Percentiles rank a stretch among this genome's conserved stretches.
Evolutionary conservation across 345 rosid genomes (phyloP).

Genomic region (Syzygium oleosum): DNA sequence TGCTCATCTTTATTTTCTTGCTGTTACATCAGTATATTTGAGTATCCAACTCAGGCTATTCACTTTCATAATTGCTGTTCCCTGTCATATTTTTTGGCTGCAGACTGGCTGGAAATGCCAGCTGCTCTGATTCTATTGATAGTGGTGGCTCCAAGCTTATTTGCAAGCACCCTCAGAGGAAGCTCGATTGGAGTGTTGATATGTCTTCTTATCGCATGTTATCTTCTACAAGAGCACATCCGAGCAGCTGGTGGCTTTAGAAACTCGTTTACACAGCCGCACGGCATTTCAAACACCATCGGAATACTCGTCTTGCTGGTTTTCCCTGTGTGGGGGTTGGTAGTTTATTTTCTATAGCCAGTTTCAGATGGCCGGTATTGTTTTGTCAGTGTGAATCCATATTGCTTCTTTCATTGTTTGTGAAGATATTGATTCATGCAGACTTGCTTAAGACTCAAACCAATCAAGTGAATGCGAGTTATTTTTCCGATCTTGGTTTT

Average conservation of each 20-base stretch:
- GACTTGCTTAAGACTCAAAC: background rate
- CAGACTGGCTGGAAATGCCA: slow-evolving; percentile 85
- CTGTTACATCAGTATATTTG: background rate
- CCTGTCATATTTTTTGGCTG: background rate
- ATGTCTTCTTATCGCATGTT: slow-evolving; percentile 77
- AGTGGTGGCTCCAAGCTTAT: slow-evolving; percentile 67
- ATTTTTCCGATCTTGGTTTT: background rate
- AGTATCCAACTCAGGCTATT: background rate
- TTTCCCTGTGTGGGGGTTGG: slow-evolving; percentile 74
- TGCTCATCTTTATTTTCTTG: background rate
- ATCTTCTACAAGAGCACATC: slow-evolving; percentile 89
- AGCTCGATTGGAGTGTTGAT: slow-evolving; percentile 53
- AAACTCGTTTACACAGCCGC: slow-evolving; percentile 57
- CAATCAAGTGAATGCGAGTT: background rate
- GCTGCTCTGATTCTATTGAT: slow-evolving; percentile 63
- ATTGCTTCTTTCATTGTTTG: background rate
- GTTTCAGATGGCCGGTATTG: background rate
- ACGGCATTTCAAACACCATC: slow-evolving; percentile 73
- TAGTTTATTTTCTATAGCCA: slow-evolving; percentile 42
- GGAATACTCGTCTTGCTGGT: slow-evolving; percentile 75
- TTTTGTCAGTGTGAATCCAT: background rate
- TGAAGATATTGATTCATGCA: background rate
- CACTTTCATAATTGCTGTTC: background rate
- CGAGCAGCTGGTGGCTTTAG: slow-evolving; percentile 98
- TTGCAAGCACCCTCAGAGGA: slow-evolving; percentile 51